phyloP scores from a whole-genome alignment of 106 monocot genomes.

The Triglochin maritima region DNA sequence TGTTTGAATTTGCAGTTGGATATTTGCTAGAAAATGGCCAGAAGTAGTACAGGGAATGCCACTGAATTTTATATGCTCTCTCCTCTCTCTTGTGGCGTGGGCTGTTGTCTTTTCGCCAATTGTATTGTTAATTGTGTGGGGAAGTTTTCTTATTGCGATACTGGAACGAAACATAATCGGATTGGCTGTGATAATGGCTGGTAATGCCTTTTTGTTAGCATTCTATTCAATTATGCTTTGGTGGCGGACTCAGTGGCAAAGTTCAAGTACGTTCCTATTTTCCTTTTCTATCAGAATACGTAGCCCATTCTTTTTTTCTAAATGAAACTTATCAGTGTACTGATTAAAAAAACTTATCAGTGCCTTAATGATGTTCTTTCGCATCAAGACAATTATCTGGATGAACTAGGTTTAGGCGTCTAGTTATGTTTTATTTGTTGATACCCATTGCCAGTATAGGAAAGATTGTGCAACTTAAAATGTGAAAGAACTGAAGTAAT shows the following conservation, averaged over 20 bases:
- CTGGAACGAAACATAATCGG: constrained; percentile 68
- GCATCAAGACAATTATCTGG: no score
- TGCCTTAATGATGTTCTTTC: no score
- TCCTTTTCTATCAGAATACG: not conserved
- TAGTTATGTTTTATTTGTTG: no score
- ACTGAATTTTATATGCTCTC: constrained; percentile 47
- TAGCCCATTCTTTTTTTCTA: not conserved
- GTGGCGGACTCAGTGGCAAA: constrained; percentile 99
- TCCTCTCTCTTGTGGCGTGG: constrained; percentile 64
- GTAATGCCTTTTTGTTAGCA: constrained; percentile 72
- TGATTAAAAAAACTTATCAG: not conserved
- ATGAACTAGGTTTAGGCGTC: no score
- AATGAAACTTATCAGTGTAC: not conserved
- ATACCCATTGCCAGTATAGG: no score
- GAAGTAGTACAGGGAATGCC: constrained; percentile 57
- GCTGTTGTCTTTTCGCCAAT: constrained; percentile 63
- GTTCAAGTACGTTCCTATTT: constrained; percentile 73
- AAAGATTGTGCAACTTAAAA: no score
- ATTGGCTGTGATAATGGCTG: constrained; percentile 85
- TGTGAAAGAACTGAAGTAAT: no score
- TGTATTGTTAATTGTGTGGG: constrained; percentile 58
- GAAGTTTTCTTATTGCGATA: constrained; percentile 54
- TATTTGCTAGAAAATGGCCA: constrained; percentile 99
- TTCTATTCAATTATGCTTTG: constrained; percentile 99
- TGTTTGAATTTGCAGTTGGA: constrained; percentile 51